Percentiles rank a stretch among this genome's conserved stretches.
These are phyloP conservation scores for Austroboletus niveus DNA, from an alignment of 1,284 basidiomycete genomes.

Conservation along the genomic window DNA sequence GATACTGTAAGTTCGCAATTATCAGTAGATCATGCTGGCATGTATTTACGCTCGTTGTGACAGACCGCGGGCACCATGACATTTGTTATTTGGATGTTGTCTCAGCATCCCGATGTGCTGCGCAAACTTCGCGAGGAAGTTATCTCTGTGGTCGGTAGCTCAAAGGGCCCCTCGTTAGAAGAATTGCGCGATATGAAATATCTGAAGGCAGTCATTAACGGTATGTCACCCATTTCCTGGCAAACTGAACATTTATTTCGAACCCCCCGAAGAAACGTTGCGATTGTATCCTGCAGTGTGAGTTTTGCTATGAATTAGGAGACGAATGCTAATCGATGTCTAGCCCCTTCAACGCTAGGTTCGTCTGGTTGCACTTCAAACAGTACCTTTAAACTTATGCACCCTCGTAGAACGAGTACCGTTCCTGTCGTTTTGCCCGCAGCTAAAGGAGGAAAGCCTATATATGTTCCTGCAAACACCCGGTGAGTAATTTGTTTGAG, in stretches of 20 bases:
- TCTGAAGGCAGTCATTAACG: constrained; percentile 58
- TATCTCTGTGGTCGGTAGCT: constrained; percentile 43
- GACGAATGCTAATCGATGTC: constrained; percentile 1
- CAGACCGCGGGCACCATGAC: constrained; percentile 55
- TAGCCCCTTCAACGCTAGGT: constrained; percentile 38
- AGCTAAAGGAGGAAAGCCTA: constrained; percentile 30
- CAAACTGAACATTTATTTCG: not conserved
- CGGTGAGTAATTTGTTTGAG: constrained; percentile 31
- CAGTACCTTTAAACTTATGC: not conserved
- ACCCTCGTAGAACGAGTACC: constrained; percentile 38
- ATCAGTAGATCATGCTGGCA: not conserved
- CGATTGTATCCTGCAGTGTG: constrained; percentile 62
- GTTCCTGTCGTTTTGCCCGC: constrained; percentile 43
- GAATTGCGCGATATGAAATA: constrained; percentile 60
- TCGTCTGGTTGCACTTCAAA: not conserved
- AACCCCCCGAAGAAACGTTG: constrained; percentile 46
- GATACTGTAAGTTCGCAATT: constrained; percentile 42
- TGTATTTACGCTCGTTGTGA: not conserved
- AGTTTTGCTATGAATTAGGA: constrained; percentile 17
- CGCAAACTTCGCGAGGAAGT: constrained; percentile 55
- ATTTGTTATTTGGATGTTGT: constrained; percentile 53
- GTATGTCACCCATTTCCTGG: constrained; percentile 28
- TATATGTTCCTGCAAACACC: constrained; percentile 38
- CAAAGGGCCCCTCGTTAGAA: constrained; percentile 46
- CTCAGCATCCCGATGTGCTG: constrained; percentile 48